Conservation (phyloP, 2,329 filamentous ascomycete genomes). For the Sporothrix variecibatus region DNA sequence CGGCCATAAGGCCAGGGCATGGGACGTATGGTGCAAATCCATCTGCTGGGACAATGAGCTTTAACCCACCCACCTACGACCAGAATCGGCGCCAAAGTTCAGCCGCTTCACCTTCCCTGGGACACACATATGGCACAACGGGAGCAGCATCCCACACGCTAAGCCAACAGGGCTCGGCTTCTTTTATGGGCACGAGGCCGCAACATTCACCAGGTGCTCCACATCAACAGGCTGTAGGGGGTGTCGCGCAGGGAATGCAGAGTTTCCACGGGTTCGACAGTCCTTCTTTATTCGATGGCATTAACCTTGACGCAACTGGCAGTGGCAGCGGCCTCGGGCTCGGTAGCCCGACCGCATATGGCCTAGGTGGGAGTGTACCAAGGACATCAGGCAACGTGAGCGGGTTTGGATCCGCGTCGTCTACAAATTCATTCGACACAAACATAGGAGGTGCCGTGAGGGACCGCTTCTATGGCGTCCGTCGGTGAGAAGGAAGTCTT, state of each 20-base stretch:
- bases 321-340: constrained; percentile 34
- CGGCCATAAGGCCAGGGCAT: background rate
- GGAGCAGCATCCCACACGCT: constrained; percentile 21
- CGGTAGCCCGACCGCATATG: constrained; percentile 33
- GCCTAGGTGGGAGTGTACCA: constrained; percentile 34
- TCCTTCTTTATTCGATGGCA: constrained; percentile 34
- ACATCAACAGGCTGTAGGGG: constrained; percentile 20
- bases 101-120: constrained; percentile 28
- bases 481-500: constrained; percentile 17
- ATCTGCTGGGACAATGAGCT: constrained; percentile 24
- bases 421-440: constrained; percentile 36
- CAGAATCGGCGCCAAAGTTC: constrained; percentile 27
- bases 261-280: constrained; percentile 33
- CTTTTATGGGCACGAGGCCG: constrained; percentile 30
- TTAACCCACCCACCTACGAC: constrained; percentile 28
- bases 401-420: constrained; percentile 25
- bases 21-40: constrained; percentile 21
- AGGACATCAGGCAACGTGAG: constrained; percentile 33
- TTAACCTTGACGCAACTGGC: constrained; percentile 36
- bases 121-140: constrained; percentile 25
- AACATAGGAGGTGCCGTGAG: constrained; percentile 24
- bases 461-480: constrained; percentile 33
- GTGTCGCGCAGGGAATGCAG: constrained; percentile 30
- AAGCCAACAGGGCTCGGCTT: constrained; percentile 28
- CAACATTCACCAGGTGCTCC: constrained; percentile 30